A percentile compares a stretch with the other conserved stretches of the same genome.
phyloP scores from a whole-genome alignment of 768 basidiomycete species.

The Boletus huronensis region DNA sequence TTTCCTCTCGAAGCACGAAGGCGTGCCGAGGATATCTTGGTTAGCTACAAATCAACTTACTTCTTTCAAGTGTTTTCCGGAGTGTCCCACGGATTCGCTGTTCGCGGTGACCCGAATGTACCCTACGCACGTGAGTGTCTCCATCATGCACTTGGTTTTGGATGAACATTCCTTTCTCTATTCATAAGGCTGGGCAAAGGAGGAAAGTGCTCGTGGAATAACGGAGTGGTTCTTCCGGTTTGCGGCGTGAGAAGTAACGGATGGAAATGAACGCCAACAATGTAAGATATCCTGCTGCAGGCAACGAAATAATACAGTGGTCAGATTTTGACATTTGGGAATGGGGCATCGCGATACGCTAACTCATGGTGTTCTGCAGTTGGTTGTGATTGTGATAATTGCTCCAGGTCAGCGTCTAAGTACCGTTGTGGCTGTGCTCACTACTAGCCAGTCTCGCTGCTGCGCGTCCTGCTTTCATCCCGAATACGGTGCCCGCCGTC shows the following conservation, averaged over 20 bases:
- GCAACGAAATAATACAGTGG: background rate
- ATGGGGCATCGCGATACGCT: background rate
- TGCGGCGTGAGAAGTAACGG: background rate
- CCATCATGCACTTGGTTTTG: background rate
- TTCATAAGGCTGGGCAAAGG: constrained; percentile 52
- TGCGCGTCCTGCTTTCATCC: constrained; percentile 48
- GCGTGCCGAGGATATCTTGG: constrained; percentile 52
- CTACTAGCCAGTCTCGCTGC: constrained; percentile 34
- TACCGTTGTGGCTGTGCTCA: background rate
- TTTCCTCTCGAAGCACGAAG: constrained; percentile 51
- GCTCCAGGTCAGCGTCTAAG: background rate
- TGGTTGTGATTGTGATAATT: background rate
- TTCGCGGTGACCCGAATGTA: constrained; percentile 20
- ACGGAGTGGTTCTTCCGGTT: constrained; percentile 49
- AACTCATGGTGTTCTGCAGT: background rate
- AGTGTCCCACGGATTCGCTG: constrained; percentile 32
- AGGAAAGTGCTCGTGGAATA: constrained; percentile 51
- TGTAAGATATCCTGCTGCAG: background rate
- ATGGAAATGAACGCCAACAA: background rate
- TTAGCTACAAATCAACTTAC: constrained; percentile 46
- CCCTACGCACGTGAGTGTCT: constrained; percentile 16
- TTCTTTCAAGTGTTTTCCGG: constrained; percentile 54
- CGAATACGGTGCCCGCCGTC: constrained; percentile 64
- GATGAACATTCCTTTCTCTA: background rate
- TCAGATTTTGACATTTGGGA: background rate